Conservation (phyloP, 768 basidiomycete genomes). For the Zangia roseola region DNA sequence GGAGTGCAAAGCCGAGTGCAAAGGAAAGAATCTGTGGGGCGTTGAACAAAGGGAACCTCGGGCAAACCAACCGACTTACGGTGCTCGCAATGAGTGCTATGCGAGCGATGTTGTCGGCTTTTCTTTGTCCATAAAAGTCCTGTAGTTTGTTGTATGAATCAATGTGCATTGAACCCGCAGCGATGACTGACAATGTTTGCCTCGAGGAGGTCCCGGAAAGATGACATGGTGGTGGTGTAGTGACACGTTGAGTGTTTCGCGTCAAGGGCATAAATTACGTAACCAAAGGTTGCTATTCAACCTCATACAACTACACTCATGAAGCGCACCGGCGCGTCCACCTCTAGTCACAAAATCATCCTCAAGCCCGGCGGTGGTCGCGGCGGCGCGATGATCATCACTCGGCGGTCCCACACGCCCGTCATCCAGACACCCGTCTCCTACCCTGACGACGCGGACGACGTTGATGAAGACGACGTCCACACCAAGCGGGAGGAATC, state of each 20-base stretch:
- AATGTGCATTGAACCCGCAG: background rate
- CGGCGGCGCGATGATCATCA: conserved; percentile 25
- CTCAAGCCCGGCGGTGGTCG: conserved; percentile 38
- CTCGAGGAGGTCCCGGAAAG: conserved; percentile 27
- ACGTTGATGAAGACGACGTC: conserved; percentile 25
- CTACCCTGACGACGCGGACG: conserved; percentile 22
- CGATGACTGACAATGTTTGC: conserved; percentile 29
- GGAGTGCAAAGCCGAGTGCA: conserved; percentile 28
- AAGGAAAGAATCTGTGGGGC: conserved; percentile 29
- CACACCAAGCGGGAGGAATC: conserved; percentile 32
- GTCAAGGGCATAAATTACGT: conserved; percentile 12
- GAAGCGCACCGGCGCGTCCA: conserved; percentile 24
- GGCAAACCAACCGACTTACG: conserved; percentile 13
- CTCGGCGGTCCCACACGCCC: conserved; percentile 26
- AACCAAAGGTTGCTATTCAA: background rate
- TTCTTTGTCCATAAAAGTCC: conserved; percentile 34
- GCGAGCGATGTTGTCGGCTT: conserved; percentile 22
- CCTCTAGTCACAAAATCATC: conserved; percentile 37
- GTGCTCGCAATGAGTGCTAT: conserved; percentile 23
- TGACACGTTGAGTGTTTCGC: conserved; percentile 7
- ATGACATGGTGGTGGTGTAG: conserved; percentile 25
- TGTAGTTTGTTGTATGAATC: conserved; percentile 9
- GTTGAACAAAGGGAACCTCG: background rate
- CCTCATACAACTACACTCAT: conserved; percentile 1
- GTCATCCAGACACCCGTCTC: conserved; percentile 11